phyloP scores from a whole-genome alignment of 345 rosid species.

The thale cress (Arabidopsis thaliana) region TAIR10.1 NC_003074.8:2391501-2392000 shows the following conservation, averaged over 20 bases:
- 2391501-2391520: constrained; percentile 90
- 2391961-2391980: too few relatives aligned
- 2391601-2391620: constrained; percentile 96
- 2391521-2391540: constrained; percentile 79
- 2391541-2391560: constrained; percentile 81
- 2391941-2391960: background rate
- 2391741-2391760: constrained; percentile 15
- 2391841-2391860: constrained; percentile 36
- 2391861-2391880: constrained; percentile 11
- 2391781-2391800: constrained; percentile 35
- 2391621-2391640: constrained; percentile 84
- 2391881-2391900: constrained; percentile 14
- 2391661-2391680: constrained; percentile 27
- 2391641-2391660: constrained; percentile 30
- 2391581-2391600: constrained; percentile 84
- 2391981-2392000: background rate
- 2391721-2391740: constrained; percentile 39
- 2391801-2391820: constrained; percentile 27
- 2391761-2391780: constrained; percentile 6
- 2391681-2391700: constrained; percentile 36
- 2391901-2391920: constrained; percentile 20
- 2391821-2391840: constrained; percentile 22
- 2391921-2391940: background rate
- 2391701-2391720: constrained; percentile 37
- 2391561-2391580: constrained; percentile 96